A percentile compares a stretch with the other conserved stretches of the same genome.
Conservation (phyloP, 2,329 filamentous ascomycete genomes). For the Penicillium sp. region DNA sequence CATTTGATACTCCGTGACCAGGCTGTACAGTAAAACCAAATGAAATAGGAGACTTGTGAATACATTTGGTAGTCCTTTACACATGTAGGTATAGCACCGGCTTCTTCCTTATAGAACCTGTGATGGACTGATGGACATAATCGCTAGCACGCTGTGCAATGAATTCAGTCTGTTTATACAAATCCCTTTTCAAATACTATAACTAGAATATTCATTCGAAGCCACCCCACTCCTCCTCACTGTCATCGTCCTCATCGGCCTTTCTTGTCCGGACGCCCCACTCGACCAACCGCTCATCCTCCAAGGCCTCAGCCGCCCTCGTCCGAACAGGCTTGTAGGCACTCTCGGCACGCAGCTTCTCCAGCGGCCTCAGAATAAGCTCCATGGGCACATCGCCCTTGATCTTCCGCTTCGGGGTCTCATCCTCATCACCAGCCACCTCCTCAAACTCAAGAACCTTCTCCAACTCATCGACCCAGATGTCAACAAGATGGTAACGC, state of each 20-base stretch:
- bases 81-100: not conserved
- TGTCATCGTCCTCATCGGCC: slow-evolving; percentile 36
- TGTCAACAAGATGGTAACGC: slow-evolving; percentile 75
- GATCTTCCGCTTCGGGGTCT: slow-evolving; percentile 24
- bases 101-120: not conserved
- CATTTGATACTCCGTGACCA: slow-evolving; percentile 5
- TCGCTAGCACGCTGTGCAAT: slow-evolving; percentile 11
- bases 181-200: slow-evolving; percentile 1
- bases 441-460: slow-evolving; percentile 51
- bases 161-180: slow-evolving; percentile 8
- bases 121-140: not conserved
- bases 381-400: slow-evolving; percentile 34
- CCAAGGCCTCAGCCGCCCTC: slow-evolving; percentile 60
- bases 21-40: slow-evolving; percentile 9
- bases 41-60: slow-evolving; percentile 7
- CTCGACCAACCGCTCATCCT: slow-evolving; percentile 64
- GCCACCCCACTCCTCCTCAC: slow-evolving; percentile 57
- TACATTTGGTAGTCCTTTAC: not conserved
- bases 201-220: slow-evolving; percentile 39
- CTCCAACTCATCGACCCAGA: slow-evolving; percentile 85
- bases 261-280: slow-evolving; percentile 43
- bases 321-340: slow-evolving; percentile 63
- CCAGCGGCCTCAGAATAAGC: slow-evolving; percentile 38
- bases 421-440: slow-evolving; percentile 25
- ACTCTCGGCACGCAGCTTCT: slow-evolving; percentile 42